Base-by-base conservation (phyloP, 495 filamentous ascomycete genomes). In the Aspergillus panamensis region DNA sequence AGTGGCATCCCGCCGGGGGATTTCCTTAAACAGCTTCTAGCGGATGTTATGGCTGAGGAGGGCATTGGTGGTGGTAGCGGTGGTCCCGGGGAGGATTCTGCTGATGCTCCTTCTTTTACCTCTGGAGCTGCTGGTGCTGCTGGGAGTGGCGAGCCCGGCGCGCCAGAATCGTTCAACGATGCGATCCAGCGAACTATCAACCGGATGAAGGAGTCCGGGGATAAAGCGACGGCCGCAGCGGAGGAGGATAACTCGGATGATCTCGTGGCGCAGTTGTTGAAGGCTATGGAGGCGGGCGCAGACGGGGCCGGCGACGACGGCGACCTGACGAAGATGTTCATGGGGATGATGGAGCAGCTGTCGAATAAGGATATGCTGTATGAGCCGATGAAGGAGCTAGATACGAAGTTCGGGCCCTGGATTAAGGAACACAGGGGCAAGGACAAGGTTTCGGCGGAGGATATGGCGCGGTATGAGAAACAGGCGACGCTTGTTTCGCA, bases 321-420 rank as follows among this genome's bases (percentile, higher is more conserved):
- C 55, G 91, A 96, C 59, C 87, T 97, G 63, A 89, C 87, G 25
- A 92, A 94, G 72, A 88, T 97, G 85, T 80, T 97, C 31, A 78
- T 95, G 77, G 89, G 87, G 29, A 96, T 97, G 91, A 97, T 98
- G 92, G 91, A 97, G 72, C 91, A 98, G 71, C 77, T 98, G 55
- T 97, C 94, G 2, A 95, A 94, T 67, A 97, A 96, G 77, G 94
- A 98, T 66, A 96, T 98, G 57, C 75, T 98, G 43, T 97, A 98
- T 65, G 92, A 97, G 74, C 94, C 94, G 14, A 97, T 98, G 93
- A 96, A 94, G 76, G 95, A 98, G 73, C 72, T 97, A 59, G 77
- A 93, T 66, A 86, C 87, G 21, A 97, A 96, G 72, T 98, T 93
- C 66, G 91, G 89, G 0, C 82, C 69, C 3, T 98, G 94, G 94